Evolutionary conservation across 768 basidiomycete genomes (phyloP), one percentile per base, ranked within the genome.

Genomic region (Termitomyces sp.): DNA sequence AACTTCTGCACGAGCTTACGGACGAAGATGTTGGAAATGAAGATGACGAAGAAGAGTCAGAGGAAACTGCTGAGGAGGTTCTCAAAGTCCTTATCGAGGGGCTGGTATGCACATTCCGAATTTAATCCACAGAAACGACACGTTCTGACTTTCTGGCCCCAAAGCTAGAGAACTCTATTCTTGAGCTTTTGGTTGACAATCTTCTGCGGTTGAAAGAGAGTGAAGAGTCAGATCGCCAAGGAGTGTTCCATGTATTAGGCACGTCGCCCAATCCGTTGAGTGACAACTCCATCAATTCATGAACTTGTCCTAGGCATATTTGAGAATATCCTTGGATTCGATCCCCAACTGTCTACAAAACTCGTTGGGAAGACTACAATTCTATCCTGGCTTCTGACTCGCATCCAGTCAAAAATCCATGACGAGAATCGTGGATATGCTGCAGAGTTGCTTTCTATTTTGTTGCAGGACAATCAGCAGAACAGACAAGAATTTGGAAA

Each of bases 391-490:
- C 72, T 98, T 16, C 74, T 98, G 53, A 78, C 83, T 36, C 85
- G 95, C 20, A 81, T 96, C 42, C 83, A 84, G 66, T 74, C 79
- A 10, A 88, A 88, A 66, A 77, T 70, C 5, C 89, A 93, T 60
- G 91, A 95, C 56, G 93, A 95, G 68, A 99, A 98, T 68, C 85
- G 93, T 47, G 83, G 89, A 58, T 99, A 99, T 66, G 88, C 95
- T 7, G 93, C 93, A 45, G 96, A 99, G 71, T 72, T 98, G 16
- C 77, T 98, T n/a, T 89, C 94, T 18, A 95, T 99, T 57, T 72
- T 98, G 1, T 76, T 97, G 32, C 94, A 96, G 69, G 81, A 85
- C 61, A 87, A 86, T 62, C 72, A 80, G 30, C 71, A 79, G 18
- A 95, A 93, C 63, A 80, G 91, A 37, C 67, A 89, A 53, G 79